phyloP scores from a whole-genome alignment of 495 filamentous ascomycete species.

The Penicillium canescens region DNA sequence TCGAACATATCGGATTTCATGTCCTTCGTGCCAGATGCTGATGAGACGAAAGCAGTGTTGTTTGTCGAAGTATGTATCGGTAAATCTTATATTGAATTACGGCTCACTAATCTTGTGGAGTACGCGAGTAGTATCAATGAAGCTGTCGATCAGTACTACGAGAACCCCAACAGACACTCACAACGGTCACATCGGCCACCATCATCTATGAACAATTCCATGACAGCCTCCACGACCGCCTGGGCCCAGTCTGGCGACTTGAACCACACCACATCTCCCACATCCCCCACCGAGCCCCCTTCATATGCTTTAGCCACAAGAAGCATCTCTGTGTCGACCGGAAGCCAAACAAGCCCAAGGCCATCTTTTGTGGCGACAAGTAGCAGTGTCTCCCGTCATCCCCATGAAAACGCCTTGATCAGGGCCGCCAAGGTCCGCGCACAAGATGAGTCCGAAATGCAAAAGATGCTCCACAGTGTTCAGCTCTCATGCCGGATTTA shows the following conservation, averaged over 20 bases:
- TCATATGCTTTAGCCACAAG: background rate
- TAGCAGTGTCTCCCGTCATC: background rate
- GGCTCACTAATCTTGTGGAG: background rate
- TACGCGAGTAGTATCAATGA: constrained; percentile 4
- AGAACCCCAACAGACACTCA: constrained; percentile 2
- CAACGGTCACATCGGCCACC: background rate
- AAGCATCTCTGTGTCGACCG: background rate
- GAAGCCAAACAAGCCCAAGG: background rate
- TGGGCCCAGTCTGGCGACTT: no score
- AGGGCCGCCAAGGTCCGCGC: constrained; percentile 36
- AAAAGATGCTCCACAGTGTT: constrained; percentile 35
- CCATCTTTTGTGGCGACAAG: background rate
- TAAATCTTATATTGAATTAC: background rate
- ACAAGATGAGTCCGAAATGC: constrained; percentile 47
- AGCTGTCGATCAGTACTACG: constrained; percentile 12
- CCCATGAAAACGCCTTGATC: constrained; percentile 35
- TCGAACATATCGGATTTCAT: background rate
- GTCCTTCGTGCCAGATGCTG: background rate
- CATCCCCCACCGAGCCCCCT: background rate
- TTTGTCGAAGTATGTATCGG: background rate
- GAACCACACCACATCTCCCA: background rate
- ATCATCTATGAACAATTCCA: background rate
- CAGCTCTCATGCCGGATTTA: constrained; percentile 38
- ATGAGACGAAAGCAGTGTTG: background rate
- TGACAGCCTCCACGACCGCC: background rate